Evolutionary conservation across 805 yeast genomes (phyloP).

Genomic region (Candida montana): DNA sequence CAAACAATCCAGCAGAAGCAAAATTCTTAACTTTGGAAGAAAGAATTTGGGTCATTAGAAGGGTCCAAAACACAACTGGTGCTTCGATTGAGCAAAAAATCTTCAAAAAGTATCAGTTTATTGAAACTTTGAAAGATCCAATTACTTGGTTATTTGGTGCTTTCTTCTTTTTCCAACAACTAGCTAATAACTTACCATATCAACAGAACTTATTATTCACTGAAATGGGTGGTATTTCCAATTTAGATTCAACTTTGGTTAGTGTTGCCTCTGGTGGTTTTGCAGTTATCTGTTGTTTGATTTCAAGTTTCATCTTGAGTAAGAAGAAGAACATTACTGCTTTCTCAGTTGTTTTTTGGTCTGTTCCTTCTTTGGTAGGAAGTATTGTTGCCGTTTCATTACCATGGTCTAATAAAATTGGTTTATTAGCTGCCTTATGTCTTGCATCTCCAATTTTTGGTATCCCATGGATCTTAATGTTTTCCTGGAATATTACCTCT

Average conservation of each 20-base stretch:
- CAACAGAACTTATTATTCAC: slow-evolving; percentile 46
- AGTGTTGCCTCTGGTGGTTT: slow-evolving; percentile 50
- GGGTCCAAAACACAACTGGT: slow-evolving; percentile 33
- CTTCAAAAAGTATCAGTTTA: slow-evolving; percentile 37
- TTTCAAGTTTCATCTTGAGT: slow-evolving; percentile 31
- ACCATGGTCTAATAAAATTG: slow-evolving; percentile 40
- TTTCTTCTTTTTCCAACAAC: slow-evolving; percentile 35
- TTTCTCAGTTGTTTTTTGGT: slow-evolving; percentile 32
- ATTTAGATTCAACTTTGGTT: slow-evolving; percentile 44
- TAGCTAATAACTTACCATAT: slow-evolving; percentile 49
- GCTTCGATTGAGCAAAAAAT: slow-evolving; percentile 39
- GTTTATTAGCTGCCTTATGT: slow-evolving; percentile 41
- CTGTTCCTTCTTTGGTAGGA: slow-evolving; percentile 40
- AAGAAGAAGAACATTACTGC: slow-evolving; percentile 31
- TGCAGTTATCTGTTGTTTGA: slow-evolving; percentile 35
- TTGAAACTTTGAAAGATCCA: slow-evolving; percentile 41
- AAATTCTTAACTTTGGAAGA: slow-evolving; percentile 43
- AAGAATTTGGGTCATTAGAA: slow-evolving; percentile 44
- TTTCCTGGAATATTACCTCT: slow-evolving; percentile 30
- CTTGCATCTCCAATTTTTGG: slow-evolving; percentile 43
- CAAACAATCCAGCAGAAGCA: slow-evolving; percentile 52
- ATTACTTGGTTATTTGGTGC: slow-evolving; percentile 30
- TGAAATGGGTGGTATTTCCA: slow-evolving; percentile 39
- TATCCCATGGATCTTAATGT: slow-evolving; percentile 34
- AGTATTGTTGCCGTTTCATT: slow-evolving; percentile 41